Conservation (phyloP, 768 basidiomycete genomes). For the Podaxis mareebaensis region DNA sequence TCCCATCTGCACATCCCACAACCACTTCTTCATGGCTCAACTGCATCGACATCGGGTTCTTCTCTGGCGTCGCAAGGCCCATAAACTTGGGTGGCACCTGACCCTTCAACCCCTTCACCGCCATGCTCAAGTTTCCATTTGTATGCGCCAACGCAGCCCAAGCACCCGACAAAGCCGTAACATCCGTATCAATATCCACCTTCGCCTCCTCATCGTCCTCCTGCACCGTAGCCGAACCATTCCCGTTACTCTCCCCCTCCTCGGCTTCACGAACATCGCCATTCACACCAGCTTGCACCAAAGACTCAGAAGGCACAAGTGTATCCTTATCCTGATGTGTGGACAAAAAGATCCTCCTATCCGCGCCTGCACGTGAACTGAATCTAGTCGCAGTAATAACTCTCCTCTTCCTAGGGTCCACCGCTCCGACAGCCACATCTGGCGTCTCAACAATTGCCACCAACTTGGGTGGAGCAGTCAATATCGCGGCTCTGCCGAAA, state of each 20-base stretch:
- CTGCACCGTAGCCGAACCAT: slow-evolving; percentile 14
- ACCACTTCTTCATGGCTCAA: slow-evolving; percentile 90
- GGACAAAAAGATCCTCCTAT: slow-evolving; percentile 81
- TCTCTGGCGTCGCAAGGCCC: slow-evolving; percentile 83
- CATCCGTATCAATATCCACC: slow-evolving; percentile 65
- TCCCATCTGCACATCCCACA: slow-evolving; percentile 88
- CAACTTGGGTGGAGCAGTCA: slow-evolving; percentile 83
- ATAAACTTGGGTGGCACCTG: slow-evolving; percentile 66
- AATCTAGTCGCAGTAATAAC: slow-evolving; percentile 89
- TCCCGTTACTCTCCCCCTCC: slow-evolving; percentile 20
- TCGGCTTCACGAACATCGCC: slow-evolving; percentile 24
- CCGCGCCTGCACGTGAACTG: slow-evolving; percentile 79
- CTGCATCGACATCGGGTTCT: slow-evolving; percentile 95
- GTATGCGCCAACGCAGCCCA: slow-evolving; percentile 66
- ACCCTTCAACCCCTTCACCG: slow-evolving; percentile 62
- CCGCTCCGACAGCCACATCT: slow-evolving; percentile 86
- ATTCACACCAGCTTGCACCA: slow-evolving; percentile 16
- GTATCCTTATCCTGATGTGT: slow-evolving; percentile 67
- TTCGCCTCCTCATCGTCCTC: slow-evolving; percentile 28
- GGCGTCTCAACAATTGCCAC: slow-evolving; percentile 85
- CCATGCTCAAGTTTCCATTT: slow-evolving; percentile 28
- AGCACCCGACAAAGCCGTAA: slow-evolving; percentile 69
- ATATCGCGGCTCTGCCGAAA: slow-evolving; percentile 70
- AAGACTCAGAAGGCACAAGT: slow-evolving; percentile 13
- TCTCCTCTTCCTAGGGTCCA: slow-evolving; percentile 80